Evolutionary conservation across 768 basidiomycete genomes (phyloP).

Genomic region (Psilocybe tampanensis): DNA sequence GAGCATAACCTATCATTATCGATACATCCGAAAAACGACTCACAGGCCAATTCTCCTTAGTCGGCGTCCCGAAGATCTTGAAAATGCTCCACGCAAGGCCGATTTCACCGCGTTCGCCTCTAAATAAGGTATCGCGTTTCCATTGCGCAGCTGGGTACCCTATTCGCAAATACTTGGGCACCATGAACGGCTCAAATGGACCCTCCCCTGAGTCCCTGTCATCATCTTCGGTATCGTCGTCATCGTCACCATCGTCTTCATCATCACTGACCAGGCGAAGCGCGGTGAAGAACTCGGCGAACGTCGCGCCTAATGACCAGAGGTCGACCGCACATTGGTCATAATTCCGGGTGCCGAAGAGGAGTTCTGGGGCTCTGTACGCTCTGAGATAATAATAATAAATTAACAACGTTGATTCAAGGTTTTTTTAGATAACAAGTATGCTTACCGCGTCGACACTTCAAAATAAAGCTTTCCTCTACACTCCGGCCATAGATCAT

Average conservation of each 20-base stretch:
- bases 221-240: slow-evolving; percentile 11
- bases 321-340: slow-evolving; percentile 72
- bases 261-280: slow-evolving; percentile 48
- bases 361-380: slow-evolving; percentile 87
- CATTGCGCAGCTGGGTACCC: slow-evolving; percentile 36
- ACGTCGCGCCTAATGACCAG: slow-evolving; percentile 80
- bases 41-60: slow-evolving; percentile 76
- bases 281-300: slow-evolving; percentile 80
- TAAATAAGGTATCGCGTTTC: slow-evolving; percentile 64
- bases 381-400: slow-evolving; percentile 50
- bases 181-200: slow-evolving; percentile 38
- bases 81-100: slow-evolving; percentile 92
- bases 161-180: slow-evolving; percentile 33
- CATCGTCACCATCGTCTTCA: slow-evolving; percentile 34
- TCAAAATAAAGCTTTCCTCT: slow-evolving; percentile 70
- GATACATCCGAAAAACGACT: no score
- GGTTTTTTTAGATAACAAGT: neutral
- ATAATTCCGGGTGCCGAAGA: slow-evolving; percentile 76
- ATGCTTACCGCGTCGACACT: slow-evolving; percentile 80
- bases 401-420: neutral
- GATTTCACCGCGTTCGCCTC: slow-evolving; percentile 75
- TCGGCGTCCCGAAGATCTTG: slow-evolving; percentile 78
- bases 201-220: neutral
- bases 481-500: slow-evolving; percentile 68
- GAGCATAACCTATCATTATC: no score